Evolutionary conservation across 495 filamentous ascomycete species (phyloP), one percentile per base, ranked within the genome.

Genomic region (Lasiosphaeria ovina): DNA sequence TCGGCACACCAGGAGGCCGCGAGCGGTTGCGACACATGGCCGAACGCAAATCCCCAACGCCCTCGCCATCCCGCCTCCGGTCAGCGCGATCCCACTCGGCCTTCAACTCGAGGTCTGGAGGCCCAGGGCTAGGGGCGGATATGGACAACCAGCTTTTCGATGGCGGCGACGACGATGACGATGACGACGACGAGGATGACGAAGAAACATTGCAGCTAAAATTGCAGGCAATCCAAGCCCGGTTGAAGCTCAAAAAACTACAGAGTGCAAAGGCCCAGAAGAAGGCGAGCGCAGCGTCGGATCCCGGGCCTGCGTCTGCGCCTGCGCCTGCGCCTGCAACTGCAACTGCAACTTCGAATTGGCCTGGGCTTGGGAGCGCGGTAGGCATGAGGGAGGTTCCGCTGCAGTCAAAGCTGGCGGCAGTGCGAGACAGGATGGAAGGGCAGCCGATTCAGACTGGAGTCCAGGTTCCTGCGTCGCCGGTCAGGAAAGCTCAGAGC

Each of bases 141-240:
- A 73, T 77, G 17, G 76, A 67, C 3, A 64, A 77, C 51, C 78
- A 74, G 45, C 64, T 78, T 12, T 69, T 66, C 17, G 74, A 78
- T 5, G 76, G 71, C 11, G 78, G 61, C 14, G 12, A 45, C 9
- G 69, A 72, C 40, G 69, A 67, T 14, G 69, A 61, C 1, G 72
- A 81, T 32, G 79, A 82, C 2, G 84, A 87, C 3, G 87, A 85
- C 6, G 89, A 91, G 0, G 92, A 98, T 34, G 94, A 98, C 66
- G 94, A 97, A 67, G 93, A 97, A 72, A 92, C 85, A 2, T 72
- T 97, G 35, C 79, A 93, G 61, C 77, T 98, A 62, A 84, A 93
- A 67, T 76, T 98, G 31, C 84, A 89, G 53, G 90, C 87, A 54
- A 93, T 98, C 54, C 85, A 97, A 66, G 90, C 93, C 4, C 85